phyloP scores from a whole-genome alignment of 2,329 filamentous ascomycete genomes.

The Talaromyces marneffei region DNA sequence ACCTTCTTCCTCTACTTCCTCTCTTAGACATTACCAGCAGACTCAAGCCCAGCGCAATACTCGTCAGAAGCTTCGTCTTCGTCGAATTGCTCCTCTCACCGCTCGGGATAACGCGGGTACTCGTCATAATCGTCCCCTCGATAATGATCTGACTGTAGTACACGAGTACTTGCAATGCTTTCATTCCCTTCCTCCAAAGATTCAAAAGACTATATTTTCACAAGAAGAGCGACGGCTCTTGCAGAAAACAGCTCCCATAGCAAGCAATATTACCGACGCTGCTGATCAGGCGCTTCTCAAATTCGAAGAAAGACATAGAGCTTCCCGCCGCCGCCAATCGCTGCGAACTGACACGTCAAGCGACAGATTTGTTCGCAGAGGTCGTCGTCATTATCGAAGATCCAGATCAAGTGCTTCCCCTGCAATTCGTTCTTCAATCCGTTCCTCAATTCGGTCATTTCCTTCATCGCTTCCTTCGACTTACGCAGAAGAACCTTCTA shows the following conservation, averaged over 20 bases:
- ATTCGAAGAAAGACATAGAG: slow-evolving; percentile 33
- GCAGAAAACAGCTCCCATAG: slow-evolving; percentile 43
- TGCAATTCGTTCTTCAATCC: neutral
- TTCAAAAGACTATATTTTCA: slow-evolving; percentile 64
- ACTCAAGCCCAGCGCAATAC: neutral
- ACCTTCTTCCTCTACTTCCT: neutral
- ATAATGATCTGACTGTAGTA: slow-evolving; percentile 32
- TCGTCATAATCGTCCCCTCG: neutral
- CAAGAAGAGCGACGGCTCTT: slow-evolving; percentile 60
- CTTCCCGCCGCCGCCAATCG: slow-evolving; percentile 24
- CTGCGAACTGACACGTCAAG: neutral
- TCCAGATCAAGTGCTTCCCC: neutral
- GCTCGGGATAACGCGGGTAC: neutral
- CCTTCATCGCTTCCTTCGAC: slow-evolving; percentile 10
- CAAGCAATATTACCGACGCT: slow-evolving; percentile 52
- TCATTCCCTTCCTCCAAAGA: slow-evolving; percentile 64
- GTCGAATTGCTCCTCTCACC: neutral
- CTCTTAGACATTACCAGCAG: neutral
- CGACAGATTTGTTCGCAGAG: neutral
- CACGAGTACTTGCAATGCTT: slow-evolving; percentile 62
- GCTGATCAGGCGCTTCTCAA: slow-evolving; percentile 55
- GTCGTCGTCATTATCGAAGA: neutral
- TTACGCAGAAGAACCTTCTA: slow-evolving; percentile 16
- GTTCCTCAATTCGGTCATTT: slow-evolving; percentile 16
- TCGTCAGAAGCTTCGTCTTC: slow-evolving; percentile 1